A percentile compares a stretch with the other conserved stretches of the same genome.
These are phyloP conservation scores for Populus deltoides DNA, from an alignment of 345 rosid genomes.

Conservation along the genomic window DNA sequence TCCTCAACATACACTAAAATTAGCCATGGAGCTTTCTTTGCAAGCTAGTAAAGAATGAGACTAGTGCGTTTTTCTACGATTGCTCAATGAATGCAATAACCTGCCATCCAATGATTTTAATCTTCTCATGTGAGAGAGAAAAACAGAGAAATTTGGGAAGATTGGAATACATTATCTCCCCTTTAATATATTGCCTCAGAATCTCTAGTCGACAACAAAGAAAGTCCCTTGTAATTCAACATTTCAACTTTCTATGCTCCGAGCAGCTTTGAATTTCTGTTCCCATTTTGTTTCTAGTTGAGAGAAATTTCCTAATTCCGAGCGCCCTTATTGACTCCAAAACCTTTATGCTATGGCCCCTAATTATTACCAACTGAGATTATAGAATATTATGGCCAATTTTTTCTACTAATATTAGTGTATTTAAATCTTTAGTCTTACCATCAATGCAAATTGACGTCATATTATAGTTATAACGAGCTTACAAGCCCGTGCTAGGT, in stretches of 20 bases:
- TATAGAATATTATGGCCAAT: neutral
- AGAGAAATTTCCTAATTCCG: conserved; percentile 4
- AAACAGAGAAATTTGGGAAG: conserved; percentile 4
- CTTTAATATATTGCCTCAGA: conserved; percentile 37
- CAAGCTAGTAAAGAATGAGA: neutral
- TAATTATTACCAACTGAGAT: neutral
- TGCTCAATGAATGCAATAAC: no score
- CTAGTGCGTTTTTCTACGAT: no score
- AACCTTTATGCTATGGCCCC: neutral
- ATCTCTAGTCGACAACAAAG: conserved; percentile 33
- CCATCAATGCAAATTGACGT: no score
- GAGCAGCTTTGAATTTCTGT: conserved; percentile 8
- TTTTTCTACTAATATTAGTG: neutral
- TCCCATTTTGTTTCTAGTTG: neutral
- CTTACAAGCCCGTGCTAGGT: no score
- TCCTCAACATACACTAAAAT: neutral
- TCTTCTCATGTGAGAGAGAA: no score
- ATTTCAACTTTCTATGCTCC: conserved; percentile 11
- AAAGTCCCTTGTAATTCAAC: conserved; percentile 33
- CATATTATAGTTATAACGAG: no score
- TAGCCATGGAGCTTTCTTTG: neutral
- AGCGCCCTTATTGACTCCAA: neutral
- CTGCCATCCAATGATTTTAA: no score
- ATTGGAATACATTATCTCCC: conserved; percentile 18
- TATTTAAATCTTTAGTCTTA: neutral